These are phyloP conservation scores for Xerocomellus dryophilus DNA, from an alignment of 768 basidiomycete species.

Conservation along the genomic window DNA sequence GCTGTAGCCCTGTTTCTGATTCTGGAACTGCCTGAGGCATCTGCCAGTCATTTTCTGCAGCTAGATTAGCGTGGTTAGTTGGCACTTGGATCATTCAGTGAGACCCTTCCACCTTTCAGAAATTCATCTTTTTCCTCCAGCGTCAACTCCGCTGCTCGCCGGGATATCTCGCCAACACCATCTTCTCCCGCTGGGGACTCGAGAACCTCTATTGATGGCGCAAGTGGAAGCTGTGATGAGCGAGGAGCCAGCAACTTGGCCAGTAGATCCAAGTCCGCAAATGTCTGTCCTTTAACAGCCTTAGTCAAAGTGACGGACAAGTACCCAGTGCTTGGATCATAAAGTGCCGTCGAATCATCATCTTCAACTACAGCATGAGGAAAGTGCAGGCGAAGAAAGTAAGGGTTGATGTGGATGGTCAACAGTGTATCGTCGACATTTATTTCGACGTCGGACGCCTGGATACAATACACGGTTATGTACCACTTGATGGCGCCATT, in stretches of 20 bases:
- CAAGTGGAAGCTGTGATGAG: conserved; percentile 33
- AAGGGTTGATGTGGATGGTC: conserved; percentile 77
- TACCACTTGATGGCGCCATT: not conserved
- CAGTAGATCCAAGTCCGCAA: conserved; percentile 75
- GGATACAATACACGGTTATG: conserved; percentile 21
- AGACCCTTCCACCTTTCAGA: conserved; percentile 44
- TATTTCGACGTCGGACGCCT: conserved; percentile 83
- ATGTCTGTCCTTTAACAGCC: conserved; percentile 59
- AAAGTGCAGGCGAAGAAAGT: conserved; percentile 80
- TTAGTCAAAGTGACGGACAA: conserved; percentile 74
- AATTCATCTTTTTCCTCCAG: conserved; percentile 55
- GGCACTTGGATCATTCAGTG: not conserved
- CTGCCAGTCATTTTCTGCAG: conserved; percentile 77
- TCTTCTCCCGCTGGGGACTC: conserved; percentile 26
- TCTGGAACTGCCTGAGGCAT: conserved; percentile 60
- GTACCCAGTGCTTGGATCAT: conserved; percentile 77
- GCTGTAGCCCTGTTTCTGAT: conserved; percentile 35
- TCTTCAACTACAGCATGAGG: conserved; percentile 64
- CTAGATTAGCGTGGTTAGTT: conserved; percentile 38
- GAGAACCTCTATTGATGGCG: conserved; percentile 59
- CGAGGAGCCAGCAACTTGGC: conserved; percentile 74
- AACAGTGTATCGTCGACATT: conserved; percentile 68
- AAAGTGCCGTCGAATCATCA: conserved; percentile 60
- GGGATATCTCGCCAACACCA: conserved; percentile 41
- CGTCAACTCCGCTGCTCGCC: conserved; percentile 43